Conservation (phyloP, 768 basidiomycete species). For the Tricholoma matsutake region DNA sequence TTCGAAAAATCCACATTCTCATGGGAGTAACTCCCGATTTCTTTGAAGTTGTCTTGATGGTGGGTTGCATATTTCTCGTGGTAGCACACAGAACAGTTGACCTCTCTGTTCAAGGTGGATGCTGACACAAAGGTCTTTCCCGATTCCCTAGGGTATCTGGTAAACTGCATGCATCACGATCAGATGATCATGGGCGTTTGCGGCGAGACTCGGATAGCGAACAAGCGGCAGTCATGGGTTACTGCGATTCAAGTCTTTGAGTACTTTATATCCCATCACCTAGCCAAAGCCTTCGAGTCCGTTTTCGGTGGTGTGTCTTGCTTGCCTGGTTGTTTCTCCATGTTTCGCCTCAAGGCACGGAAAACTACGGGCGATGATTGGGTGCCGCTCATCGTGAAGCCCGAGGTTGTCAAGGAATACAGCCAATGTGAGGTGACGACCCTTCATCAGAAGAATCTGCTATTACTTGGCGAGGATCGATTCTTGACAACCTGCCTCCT, state of each 20-base stretch:
- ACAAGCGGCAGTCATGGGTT: constrained; percentile 98
- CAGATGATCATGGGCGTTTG: constrained; percentile 99
- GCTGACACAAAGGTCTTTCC: constrained; percentile 97
- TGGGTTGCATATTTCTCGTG: constrained; percentile 37
- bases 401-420: constrained; percentile 96
- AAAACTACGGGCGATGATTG: constrained; percentile 89
- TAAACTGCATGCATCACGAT: constrained; percentile 99
- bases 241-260: constrained; percentile 98
- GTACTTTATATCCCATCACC: constrained; percentile 98
- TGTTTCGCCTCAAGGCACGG: constrained; percentile 97
- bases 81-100: constrained; percentile 5
- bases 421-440: constrained; percentile 92
- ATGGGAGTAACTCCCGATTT: constrained; percentile 99
- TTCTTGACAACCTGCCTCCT: constrained; percentile 96
- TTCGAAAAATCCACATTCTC: constrained; percentile 91
- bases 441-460: constrained; percentile 95
- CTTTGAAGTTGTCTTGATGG: constrained; percentile 97
- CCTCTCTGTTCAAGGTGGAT: constrained; percentile 67
- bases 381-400: constrained; percentile 95
- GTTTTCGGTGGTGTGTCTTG: constrained; percentile 99
- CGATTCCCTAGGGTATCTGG: constrained; percentile 83
- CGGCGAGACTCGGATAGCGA: constrained; percentile 97
- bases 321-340: constrained; percentile 99
- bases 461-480: constrained; percentile 96
- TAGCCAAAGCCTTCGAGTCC: constrained; percentile 97